Evolutionary conservation across 352 stramenopile species (phyloP).

Genomic region (Pythium aphanidermatum): DNA sequence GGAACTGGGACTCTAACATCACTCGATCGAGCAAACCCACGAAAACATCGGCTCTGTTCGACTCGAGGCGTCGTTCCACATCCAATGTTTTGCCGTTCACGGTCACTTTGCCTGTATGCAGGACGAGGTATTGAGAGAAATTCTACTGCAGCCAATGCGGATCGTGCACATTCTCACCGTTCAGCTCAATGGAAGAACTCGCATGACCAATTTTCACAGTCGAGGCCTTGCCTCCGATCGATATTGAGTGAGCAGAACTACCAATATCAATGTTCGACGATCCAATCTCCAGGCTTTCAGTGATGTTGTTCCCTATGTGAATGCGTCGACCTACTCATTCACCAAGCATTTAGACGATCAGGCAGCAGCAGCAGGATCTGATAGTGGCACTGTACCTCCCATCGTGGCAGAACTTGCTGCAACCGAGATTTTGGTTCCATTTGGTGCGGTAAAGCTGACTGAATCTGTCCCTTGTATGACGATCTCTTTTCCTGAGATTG

Average conservation of each 20-base stretch:
- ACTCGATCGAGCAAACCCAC: background rate
- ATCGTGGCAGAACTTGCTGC: too few species aligned
- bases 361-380: too few species aligned
- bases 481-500: too few species aligned
- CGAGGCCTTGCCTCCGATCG: slow-evolving; percentile 7
- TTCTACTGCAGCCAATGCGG: background rate
- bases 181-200: slow-evolving; percentile 4
- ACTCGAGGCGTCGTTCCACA: slow-evolving; percentile 2
- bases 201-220: slow-evolving; percentile 9
- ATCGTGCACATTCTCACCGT: too few species aligned
- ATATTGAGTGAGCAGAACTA: slow-evolving; percentile 1
- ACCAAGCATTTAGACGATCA: too few species aligned
- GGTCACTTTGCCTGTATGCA: slow-evolving; percentile 35
- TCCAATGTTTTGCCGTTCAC: slow-evolving; percentile 40
- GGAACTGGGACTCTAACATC: background rate
- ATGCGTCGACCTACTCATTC: slow-evolving; percentile 3
- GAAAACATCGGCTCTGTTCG: background rate
- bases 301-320: slow-evolving; percentile 6
- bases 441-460: too few species aligned
- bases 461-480: too few species aligned
- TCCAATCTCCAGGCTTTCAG: background rate
- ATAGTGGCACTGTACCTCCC: too few species aligned
- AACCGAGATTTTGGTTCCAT: too few species aligned
- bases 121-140: too few species aligned
- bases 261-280: slow-evolving; percentile 2